Evolutionary conservation across 176 grass and related monocot genomes (phyloP), one percentile per base, ranked within the genome.

Genomic region (Rhynchospora tenuis): DNA sequence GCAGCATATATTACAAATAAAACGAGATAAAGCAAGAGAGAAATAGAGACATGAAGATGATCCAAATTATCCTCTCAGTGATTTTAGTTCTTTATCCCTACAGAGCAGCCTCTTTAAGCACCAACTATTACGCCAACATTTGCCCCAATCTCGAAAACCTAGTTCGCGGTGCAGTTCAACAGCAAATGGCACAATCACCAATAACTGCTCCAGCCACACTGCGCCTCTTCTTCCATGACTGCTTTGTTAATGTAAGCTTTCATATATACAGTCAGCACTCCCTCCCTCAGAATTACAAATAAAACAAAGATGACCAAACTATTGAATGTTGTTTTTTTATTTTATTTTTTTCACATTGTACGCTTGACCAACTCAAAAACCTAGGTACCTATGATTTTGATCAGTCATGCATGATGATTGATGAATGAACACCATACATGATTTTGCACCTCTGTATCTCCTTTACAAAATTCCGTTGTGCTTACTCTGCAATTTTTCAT

Each of bases 191-290:
- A 11, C 79, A 73, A 64, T 87, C 84, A 24, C 89, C 73, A 9
- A 48, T 87, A 63, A 24, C 86, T 16, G 92, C 71, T 9, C 83
- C 79, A 2, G 89, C 89, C 58, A 81, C 89, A 42, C 87, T 94
- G 5, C 79, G 92, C 22, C 89, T 94, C 79, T 91, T 89, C 85
- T 91, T 94, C 92, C 92, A 94, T 43, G 92, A 94, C 79, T 94
- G 89, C 50, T 85, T 89, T n/a, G 87, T 91, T 84, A 74, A 17
- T 64, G 92, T 94, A 81, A 63, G 70, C 13, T 9, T 63, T 81
- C 19, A n/a, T 48, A 8, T 29, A 60, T 72, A 26, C 43, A 51
- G 20, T 51, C 45, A 27, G 9, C 45, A 51, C 26, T 73, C 2
- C 11, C 0, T 46, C 56, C 56, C 19, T 56, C 54, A 56, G 2